These are phyloP conservation scores for Speleostelium caveatum DNA, from an alignment of 78 protist species.

Conservation along the genomic window DNA sequence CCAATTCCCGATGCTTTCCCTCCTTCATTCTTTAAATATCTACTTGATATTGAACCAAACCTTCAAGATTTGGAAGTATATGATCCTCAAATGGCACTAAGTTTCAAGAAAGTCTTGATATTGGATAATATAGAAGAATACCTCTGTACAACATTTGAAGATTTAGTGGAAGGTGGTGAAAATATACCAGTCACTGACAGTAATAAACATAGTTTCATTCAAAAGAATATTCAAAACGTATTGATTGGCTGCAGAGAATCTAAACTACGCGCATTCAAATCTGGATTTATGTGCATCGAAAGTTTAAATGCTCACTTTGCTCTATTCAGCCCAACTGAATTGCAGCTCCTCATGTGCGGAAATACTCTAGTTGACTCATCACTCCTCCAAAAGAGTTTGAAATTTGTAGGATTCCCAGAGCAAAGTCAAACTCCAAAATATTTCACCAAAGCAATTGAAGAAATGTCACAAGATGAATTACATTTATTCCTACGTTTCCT, in stretches of 20 bases:
- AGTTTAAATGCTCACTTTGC: constrained; percentile 50
- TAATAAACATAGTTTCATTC: constrained; percentile 46
- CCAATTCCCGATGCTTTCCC: constrained; percentile 67
- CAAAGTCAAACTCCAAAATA: constrained; percentile 3
- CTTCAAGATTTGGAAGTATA: constrained; percentile 32
- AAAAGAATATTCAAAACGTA: constrained; percentile 29
- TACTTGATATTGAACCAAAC: constrained; percentile 20
- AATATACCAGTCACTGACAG: constrained; percentile 20
- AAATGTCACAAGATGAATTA: constrained; percentile 60
- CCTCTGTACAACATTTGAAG: constrained; percentile 52
- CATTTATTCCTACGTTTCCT: constrained; percentile 50
- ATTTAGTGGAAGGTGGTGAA: constrained; percentile 50
- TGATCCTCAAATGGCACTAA: constrained; percentile 56
- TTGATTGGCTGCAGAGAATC: constrained; percentile 31
- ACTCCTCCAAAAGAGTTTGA: constrained; percentile 16
- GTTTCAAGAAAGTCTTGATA: constrained; percentile 52
- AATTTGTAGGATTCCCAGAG: constrained; percentile 44
- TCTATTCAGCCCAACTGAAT: constrained; percentile 54
- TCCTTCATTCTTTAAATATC: constrained; percentile 50
- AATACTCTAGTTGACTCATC: constrained; percentile 27
- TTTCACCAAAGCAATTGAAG: neutral
- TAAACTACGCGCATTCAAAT: constrained; percentile 22
- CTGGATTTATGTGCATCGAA: constrained; percentile 47
- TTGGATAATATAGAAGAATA: constrained; percentile 61
- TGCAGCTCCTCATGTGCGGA: constrained; percentile 60